A percentile compares a stretch with the other conserved stretches of the same genome.
phyloP scores from a whole-genome alignment of 2,329 filamentous ascomycete genomes.

The Aspergillus piperis region DNA sequence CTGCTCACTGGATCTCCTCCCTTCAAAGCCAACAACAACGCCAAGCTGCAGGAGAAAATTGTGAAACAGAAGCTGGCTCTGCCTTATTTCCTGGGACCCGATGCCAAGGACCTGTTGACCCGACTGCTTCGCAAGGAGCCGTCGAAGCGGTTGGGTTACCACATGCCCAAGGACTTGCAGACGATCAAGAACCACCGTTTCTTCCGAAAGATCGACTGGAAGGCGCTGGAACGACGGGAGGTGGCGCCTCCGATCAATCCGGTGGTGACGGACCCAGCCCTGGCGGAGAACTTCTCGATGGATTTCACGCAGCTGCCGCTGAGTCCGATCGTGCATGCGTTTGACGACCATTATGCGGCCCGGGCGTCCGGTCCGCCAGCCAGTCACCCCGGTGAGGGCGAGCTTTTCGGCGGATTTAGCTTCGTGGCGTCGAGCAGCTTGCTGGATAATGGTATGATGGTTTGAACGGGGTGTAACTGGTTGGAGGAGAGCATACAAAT shows the following conservation, averaged over 20 bases:
- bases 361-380: conserved; percentile 21
- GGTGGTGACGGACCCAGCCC: conserved; percentile 89
- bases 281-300: conserved; percentile 93
- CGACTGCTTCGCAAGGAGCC: conserved; percentile 91
- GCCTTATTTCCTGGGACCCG: conserved; percentile 86
- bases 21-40: conserved; percentile 85
- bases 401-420: conserved; percentile 52
- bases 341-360: conserved; percentile 30
- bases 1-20: conserved; percentile 89
- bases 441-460: conserved; percentile 43
- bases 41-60: conserved; percentile 95
- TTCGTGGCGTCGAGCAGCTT: conserved; percentile 52
- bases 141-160: conserved; percentile 79
- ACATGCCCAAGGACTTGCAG: conserved; percentile 84
- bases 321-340: conserved; percentile 64
- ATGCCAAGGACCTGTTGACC: conserved; percentile 91
- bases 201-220: conserved; percentile 97
- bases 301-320: conserved; percentile 87
- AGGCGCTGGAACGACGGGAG: conserved; percentile 77
- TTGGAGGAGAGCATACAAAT: not conserved
- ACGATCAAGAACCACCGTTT: conserved; percentile 91
- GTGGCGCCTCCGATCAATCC: conserved; percentile 87
- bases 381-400: conserved; percentile 28
- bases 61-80: conserved; percentile 85
- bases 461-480: conserved; percentile 28